Conservation (phyloP, 164 flowering plant genomes). For the Brasenia schreberi region DNA sequence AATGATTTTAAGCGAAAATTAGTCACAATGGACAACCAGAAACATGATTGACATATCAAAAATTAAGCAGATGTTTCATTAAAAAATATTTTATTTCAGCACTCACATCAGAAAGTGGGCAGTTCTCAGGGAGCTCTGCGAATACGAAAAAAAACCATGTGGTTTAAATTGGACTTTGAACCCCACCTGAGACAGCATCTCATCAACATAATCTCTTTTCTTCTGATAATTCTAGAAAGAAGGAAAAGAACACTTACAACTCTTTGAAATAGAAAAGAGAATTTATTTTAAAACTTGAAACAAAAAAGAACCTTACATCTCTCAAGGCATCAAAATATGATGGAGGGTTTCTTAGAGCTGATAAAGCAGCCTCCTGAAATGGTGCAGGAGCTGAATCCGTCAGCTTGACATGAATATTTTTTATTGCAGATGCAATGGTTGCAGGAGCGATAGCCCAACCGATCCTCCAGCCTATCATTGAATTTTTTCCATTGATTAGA, state of each 20-base stretch:
- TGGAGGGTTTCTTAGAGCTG: conserved; percentile 49
- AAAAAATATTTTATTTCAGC: neutral
- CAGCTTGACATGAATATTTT: conserved; percentile 54
- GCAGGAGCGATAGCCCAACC: conserved; percentile 89
- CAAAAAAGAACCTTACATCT: conserved; percentile 21
- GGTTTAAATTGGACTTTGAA: conserved; percentile 46
- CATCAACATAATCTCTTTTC: conserved; percentile 42
- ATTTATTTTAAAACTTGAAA: neutral
- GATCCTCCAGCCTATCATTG: conserved; percentile 65
- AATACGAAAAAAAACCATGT: conserved; percentile 66
- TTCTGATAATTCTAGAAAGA: conserved; percentile 46
- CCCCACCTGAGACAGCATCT: conserved; percentile 39
- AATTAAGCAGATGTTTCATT: too few relatives aligned
- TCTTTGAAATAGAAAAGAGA: neutral
- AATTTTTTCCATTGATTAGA: conserved; percentile 1
- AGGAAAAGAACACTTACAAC: neutral
- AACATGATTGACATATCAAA: too few relatives aligned
- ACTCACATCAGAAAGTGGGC: conserved; percentile 61
- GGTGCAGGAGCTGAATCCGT: conserved; percentile 92
- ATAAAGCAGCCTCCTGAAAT: conserved; percentile 76
- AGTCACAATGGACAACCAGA: too few relatives aligned
- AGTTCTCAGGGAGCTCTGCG: conserved; percentile 59
- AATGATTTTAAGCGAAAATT: too few relatives aligned
- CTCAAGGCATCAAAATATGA: conserved; percentile 37
- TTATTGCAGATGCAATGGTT: conserved; percentile 53